Percentiles rank a stretch among this genome's conserved stretches.
These are phyloP conservation scores for Podila horticola DNA, from an alignment of 192 early-diverging fungal genomes.

Conservation along the genomic window DNA sequence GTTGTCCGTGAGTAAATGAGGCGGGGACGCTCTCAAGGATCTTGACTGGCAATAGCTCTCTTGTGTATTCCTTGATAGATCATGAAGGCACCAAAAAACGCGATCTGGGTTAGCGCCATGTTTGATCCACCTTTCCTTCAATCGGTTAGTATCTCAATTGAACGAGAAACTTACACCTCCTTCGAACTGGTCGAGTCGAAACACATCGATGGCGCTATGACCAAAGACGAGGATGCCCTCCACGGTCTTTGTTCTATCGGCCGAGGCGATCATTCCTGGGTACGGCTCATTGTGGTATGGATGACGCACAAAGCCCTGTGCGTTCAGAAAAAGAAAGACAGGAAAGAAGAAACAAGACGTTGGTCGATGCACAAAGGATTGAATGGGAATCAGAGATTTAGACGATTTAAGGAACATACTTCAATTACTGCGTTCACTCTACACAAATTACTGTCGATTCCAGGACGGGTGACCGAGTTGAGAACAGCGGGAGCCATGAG, in stretches of 20 bases:
- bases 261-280: slow-evolving; percentile 41
- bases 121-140: neutral
- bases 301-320: slow-evolving; percentile 35
- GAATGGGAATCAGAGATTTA: too few relatives aligned
- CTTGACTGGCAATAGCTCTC: slow-evolving; percentile 21
- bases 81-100: neutral
- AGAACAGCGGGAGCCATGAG: slow-evolving; percentile 30
- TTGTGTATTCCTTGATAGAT: slow-evolving; percentile 29
- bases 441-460: slow-evolving; percentile 21
- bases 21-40: slow-evolving; percentile 23
- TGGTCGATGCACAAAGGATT: neutral
- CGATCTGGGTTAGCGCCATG: neutral
- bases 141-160: neutral
- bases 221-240: slow-evolving; percentile 46
- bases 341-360: neutral
- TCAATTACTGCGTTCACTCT: slow-evolving; percentile 30
- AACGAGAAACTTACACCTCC: slow-evolving; percentile 10
- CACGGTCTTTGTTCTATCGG: slow-evolving; percentile 15
- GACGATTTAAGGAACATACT: neutral
- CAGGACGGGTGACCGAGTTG: slow-evolving; percentile 41
- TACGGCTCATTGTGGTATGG: slow-evolving; percentile 47
- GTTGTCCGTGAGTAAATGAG: slow-evolving; percentile 4
- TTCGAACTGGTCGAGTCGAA: slow-evolving; percentile 42
- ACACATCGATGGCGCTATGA: slow-evolving; percentile 31
- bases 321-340: neutral